Evolutionary conservation across 352 stramenopile genomes (phyloP), one percentile per base, ranked within the genome.

Genomic region (Phytopythium oedochilum): DNA sequence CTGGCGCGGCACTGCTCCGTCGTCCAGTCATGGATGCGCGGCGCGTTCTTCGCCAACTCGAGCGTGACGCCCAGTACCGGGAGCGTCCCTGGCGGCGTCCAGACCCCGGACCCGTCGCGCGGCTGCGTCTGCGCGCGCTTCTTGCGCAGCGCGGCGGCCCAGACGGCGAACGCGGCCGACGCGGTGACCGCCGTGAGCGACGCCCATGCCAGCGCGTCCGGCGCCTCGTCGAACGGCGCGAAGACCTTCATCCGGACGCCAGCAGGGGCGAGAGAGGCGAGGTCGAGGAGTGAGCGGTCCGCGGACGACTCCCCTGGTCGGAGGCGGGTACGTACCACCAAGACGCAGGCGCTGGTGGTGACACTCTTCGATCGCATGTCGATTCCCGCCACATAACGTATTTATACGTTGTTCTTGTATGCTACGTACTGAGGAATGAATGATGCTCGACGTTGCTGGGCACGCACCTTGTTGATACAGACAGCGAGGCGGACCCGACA

Each of bases 51-150:
- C 49, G 57, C 26, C 11, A 64, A 18, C 43, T 70, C 59, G 25
- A 70, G 42, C 29, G 55, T 66, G 39, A 64, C 68, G 31, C 59
- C 59, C 32, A 70, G 35, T 10, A 68, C 18, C 34, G 63, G 63
- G 5, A 70, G 52, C 49, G 63, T 70, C 17, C 47, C 57, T 0
- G 39, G 39, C 20, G 39, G 39, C 39, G 20, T 7, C 39, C 39
- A 45, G 20, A 29, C 20, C 20, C 7, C 20, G 2, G 39, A 29
- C 5, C 11, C 39, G 11, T 43, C 38, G 38, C 18, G n/a, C 38
- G 11, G 38, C 5, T 25, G 17, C 38, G 5, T 23, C 18, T 43
- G 5, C 11, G 1, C n/a, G n/a, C 9, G 5, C 39, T 45, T 31
- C 22, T 46, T 31, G 9, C 22, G 40, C 40, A 31, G 22, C 17